Evolutionary conservation across 495 filamentous ascomycete species (phyloP), one percentile per base, ranked within the genome.

Genomic region (Aspergillus wentii): DNA sequence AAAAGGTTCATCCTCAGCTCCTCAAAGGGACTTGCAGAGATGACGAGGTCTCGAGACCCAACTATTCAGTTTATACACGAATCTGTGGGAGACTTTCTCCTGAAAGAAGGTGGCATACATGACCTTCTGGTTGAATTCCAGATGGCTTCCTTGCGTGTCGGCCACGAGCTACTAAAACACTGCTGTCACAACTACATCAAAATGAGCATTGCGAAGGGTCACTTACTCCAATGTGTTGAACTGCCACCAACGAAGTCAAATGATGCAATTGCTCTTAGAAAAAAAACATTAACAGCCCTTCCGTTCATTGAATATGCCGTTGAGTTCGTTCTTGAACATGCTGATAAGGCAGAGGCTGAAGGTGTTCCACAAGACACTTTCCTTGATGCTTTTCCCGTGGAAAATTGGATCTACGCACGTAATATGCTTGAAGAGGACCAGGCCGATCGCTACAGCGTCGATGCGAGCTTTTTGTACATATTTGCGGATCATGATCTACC

Each of bases 41-140:
- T 51, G 3, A 60, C 59, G 0, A 52, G 40, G 23, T 52, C 60
- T 1, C 31, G 40, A 1, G 18, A 16, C 2, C 39, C 43, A 25
- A 54, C 32, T 2, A 58, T 70, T 25, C 68, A 74, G 41, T 74
- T 74, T 40, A 72, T 74, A 26, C 68, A 74, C 38, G 66, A 72
- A 48, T 71, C 68, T 1, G 69, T 72, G 3, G 48, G 56, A 9
- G 65, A 69, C 32, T 71, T 61, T 18, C 51, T 74, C 4, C 9
- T 69, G 4, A 60, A 64, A 40, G 56, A 66, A 15, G 46, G 52
- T 13, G 69, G 71, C 0, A 27, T 73, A 1, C 25, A 44, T n/a
- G 40, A 54, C n/a, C 4, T 73, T 4, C 68, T 53, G 62, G 50
- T 54, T 11, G 55, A 59, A 1, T 28, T 61, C 30, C 44, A 31